phyloP scores from a whole-genome alignment of 129 eudicot genomes.

The carrot (Daucus carota) region DH1_v3.0 NC_030383.2:60175501-60176000 shows the following conservation, averaged over 20 bases:
- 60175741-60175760: conserved; percentile 5
- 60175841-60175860: conserved; percentile 4
- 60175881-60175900: conserved; percentile 6
- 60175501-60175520: conserved; percentile 21
- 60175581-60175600: conserved; percentile 17
- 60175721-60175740: not conserved
- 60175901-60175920: conserved; percentile 11
- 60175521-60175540: conserved; percentile 22
- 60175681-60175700: conserved; percentile 3
- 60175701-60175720: conserved; percentile 1
- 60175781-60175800: not conserved
- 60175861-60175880: conserved; percentile 14
- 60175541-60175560: conserved; percentile 16
- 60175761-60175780: not conserved
- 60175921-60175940: conserved; percentile 6
- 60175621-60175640: conserved; percentile 15
- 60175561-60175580: conserved; percentile 15
- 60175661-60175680: conserved; percentile 16
- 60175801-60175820: conserved; percentile 6
- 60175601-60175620: conserved; percentile 23
- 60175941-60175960: not conserved
- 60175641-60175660: conserved; percentile 15
- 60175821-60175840: conserved; percentile 8
- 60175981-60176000: too few species aligned
- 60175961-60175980: not conserved